A percentile compares a stretch with the other conserved stretches of the same genome.
Evolutionary conservation across 441 rosid species (phyloP).

Genomic region (Mallotus japonicus): DNA sequence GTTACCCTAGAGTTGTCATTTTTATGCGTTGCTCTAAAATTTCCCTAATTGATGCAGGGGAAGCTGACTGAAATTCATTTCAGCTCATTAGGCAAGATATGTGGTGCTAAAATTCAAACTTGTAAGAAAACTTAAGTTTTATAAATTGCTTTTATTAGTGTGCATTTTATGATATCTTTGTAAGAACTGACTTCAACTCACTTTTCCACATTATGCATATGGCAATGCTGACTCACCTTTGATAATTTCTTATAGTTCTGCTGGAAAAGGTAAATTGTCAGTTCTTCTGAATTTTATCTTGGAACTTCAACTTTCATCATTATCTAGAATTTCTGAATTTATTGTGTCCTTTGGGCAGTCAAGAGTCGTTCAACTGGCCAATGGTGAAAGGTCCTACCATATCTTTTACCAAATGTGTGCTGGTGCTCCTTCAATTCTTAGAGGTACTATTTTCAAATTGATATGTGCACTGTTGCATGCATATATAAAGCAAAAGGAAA

Average conservation of each 20-base stretch:
- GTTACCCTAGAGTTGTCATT: neutral
- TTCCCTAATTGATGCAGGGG: slow-evolving; percentile 50
- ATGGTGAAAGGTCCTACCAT: slow-evolving; percentile 93
- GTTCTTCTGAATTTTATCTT: slow-evolving; percentile 21
- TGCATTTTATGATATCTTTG: slow-evolving; percentile 9
- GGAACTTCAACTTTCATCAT: slow-evolving; percentile 18
- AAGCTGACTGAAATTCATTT: slow-evolving; percentile 88
- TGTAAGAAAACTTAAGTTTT: slow-evolving; percentile 53
- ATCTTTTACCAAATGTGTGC: slow-evolving; percentile 94
- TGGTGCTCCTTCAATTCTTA: slow-evolving; percentile 81
- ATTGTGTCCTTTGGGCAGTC: slow-evolving; percentile 60
- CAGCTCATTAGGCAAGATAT: slow-evolving; percentile 73
- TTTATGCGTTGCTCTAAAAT: slow-evolving; percentile 14
- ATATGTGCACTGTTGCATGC: neutral
- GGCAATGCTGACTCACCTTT: slow-evolving; percentile 25
- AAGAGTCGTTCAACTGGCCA: slow-evolving; percentile 84
- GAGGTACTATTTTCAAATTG: slow-evolving; percentile 50
- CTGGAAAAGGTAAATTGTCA: slow-evolving; percentile 78
- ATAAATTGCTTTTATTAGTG: slow-evolving; percentile 12
- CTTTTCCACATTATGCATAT: slow-evolving; percentile 25
- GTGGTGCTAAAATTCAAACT: slow-evolving; percentile 85
- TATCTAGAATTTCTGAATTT: slow-evolving; percentile 30
- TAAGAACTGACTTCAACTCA: slow-evolving; percentile 37
- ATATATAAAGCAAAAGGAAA: neutral
- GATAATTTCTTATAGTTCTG: slow-evolving; percentile 51